These are phyloP conservation scores for Termitomyces sp. DNA, from an alignment of 768 basidiomycete genomes.

Conservation along the genomic window DNA sequence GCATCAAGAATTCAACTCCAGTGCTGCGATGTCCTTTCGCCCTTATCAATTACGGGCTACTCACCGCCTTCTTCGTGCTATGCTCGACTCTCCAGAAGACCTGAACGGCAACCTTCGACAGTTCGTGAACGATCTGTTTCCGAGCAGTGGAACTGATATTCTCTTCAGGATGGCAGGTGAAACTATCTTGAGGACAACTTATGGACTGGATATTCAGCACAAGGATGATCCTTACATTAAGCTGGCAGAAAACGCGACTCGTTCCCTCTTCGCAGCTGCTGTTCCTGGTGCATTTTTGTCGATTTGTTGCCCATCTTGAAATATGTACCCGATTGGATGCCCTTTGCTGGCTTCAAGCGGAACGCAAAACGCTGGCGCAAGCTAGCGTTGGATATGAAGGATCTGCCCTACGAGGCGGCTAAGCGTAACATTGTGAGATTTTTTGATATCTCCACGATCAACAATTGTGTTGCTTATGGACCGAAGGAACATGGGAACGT, in stretches of 20 bases:
- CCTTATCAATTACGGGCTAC: constrained; percentile 17
- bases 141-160: not conserved
- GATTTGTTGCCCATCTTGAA: constrained; percentile 24
- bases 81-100: constrained; percentile 16
- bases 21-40: constrained; percentile 13
- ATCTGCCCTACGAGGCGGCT: constrained; percentile 18
- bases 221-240: constrained; percentile 29
- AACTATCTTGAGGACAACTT: constrained; percentile 25
- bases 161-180: constrained; percentile 15
- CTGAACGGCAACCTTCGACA: constrained; percentile 10
- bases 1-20: constrained; percentile 18
- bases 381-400: constrained; percentile 12
- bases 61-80: constrained; percentile 16
- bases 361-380: constrained; percentile 22
- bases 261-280: constrained; percentile 19
- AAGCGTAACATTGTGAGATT: constrained; percentile 15
- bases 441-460: not conserved
- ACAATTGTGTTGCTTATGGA: not conserved
- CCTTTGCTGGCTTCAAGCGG: constrained; percentile 28
- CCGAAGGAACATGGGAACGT: constrained; percentile 14
- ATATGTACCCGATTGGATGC: constrained; percentile 30
- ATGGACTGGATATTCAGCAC: constrained; percentile 25
- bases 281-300: constrained; percentile 26
- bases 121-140: not conserved
- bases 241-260: constrained; percentile 23